Evolutionary conservation across 805 yeast species (phyloP).

Genomic region (Pichia kluyveri): DNA sequence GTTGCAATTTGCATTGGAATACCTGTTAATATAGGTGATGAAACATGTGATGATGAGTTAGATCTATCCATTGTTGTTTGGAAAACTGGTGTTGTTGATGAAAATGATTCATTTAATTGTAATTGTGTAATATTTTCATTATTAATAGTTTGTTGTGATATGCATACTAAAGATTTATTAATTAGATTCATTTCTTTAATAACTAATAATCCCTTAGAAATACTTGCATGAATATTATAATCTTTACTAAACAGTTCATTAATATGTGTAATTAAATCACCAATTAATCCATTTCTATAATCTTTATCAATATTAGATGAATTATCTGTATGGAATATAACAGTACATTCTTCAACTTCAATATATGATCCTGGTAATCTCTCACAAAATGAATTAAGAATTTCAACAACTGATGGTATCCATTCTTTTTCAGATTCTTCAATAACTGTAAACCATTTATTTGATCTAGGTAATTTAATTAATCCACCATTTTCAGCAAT

Average conservation of each 20-base stretch:
- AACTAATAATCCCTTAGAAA: slow-evolving; percentile 59
- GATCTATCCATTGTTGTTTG: background rate
- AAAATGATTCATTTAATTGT: slow-evolving; percentile 4
- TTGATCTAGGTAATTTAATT: slow-evolving; percentile 43
- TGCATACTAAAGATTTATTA: slow-evolving; percentile 44
- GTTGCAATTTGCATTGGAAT: background rate
- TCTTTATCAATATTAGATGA: slow-evolving; percentile 53
- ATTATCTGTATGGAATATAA: slow-evolving; percentile 67
- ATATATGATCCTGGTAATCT: slow-evolving; percentile 73
- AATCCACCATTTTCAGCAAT: slow-evolving; percentile 90
- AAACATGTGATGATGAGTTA: background rate
- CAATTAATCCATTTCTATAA: slow-evolving; percentile 59
- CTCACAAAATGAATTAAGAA: slow-evolving; percentile 56
- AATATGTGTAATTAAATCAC: slow-evolving; percentile 78
- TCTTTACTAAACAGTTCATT: slow-evolving; percentile 61
- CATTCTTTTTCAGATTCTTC: slow-evolving; percentile 47
- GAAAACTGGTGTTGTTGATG: slow-evolving; percentile 8
- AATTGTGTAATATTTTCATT: slow-evolving; percentile 12
- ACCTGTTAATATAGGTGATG: background rate
- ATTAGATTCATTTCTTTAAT: slow-evolving; percentile 60
- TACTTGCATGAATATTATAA: slow-evolving; percentile 63
- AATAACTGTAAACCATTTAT: slow-evolving; percentile 55
- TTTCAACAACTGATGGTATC: slow-evolving; percentile 48
- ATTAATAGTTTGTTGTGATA: slow-evolving; percentile 29
- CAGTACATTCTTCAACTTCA: slow-evolving; percentile 65